A percentile compares a stretch with the other conserved stretches of the same genome.
phyloP scores from a whole-genome alignment of 805 yeast genomes.

The Metschnikowia gelsemii region DNA sequence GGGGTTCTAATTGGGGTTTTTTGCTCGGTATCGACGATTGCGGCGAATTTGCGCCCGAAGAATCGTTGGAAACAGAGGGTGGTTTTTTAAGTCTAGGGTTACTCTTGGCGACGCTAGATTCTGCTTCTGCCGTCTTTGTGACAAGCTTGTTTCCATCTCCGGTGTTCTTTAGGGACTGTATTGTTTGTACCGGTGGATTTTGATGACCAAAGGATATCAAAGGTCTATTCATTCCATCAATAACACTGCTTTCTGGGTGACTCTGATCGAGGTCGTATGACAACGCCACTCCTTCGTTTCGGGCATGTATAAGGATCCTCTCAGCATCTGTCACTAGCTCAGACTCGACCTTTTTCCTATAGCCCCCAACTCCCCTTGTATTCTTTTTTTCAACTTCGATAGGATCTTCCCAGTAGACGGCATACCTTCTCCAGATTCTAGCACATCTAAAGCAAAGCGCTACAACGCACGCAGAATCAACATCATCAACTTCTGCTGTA shows the following conservation, averaged over 20 bases:
- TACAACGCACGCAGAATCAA: slow-evolving; percentile 31
- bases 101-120: not conserved
- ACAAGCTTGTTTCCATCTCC: not conserved
- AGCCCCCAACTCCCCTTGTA: slow-evolving; percentile 46
- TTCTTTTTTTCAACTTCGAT: slow-evolving; percentile 55
- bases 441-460: slow-evolving; percentile 89
- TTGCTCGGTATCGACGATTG: not conserved
- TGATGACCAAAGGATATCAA: not conserved
- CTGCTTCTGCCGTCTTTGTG: not conserved
- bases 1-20: not conserved
- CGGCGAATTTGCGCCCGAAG: not conserved
- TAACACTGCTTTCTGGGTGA: slow-evolving; percentile 7
- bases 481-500: slow-evolving; percentile 17
- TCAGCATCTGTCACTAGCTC: slow-evolving; percentile 67
- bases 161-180: not conserved
- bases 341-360: slow-evolving; percentile 63
- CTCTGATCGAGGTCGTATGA: slow-evolving; percentile 21
- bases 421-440: slow-evolving; percentile 86
- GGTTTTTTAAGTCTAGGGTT: not conserved
- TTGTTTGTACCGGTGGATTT: not conserved
- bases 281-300: slow-evolving; percentile 25
- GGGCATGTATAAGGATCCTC: slow-evolving; percentile 50
- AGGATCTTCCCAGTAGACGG: slow-evolving; percentile 83
- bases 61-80: not conserved
- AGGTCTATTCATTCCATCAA: not conserved